phyloP scores from a whole-genome alignment of 1,284 basidiomycete genomes.

The Tilletia indica region DNA sequence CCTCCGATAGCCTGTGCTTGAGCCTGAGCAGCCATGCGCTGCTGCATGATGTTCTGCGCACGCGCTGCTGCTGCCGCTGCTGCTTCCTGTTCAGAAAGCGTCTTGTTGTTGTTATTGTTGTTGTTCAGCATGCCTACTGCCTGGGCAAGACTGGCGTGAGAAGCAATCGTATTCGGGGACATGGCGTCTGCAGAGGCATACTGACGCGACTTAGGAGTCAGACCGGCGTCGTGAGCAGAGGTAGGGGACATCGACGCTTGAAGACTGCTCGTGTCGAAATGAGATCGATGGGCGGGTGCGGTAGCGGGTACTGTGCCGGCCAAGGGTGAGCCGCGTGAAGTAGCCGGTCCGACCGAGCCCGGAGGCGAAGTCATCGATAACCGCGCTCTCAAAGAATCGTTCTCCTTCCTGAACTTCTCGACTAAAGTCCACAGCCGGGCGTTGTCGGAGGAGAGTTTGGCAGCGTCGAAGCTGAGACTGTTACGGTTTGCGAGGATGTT shows the following conservation, averaged over 20 bases:
- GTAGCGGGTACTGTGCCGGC: conserved; percentile 17
- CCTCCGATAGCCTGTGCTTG: conserved; percentile 32
- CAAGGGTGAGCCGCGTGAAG: conserved; percentile 26
- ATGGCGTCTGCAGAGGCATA: conserved; percentile 17
- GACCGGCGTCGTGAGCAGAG: neutral
- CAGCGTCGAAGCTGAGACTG: conserved; percentile 39
- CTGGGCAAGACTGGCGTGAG: conserved; percentile 19
- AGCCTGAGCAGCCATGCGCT: conserved; percentile 42
- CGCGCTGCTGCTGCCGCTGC: conserved; percentile 3
- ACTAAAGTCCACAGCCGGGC: conserved; percentile 50
- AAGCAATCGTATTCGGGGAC: neutral
- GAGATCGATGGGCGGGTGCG: neutral
- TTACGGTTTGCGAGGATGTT: conserved; percentile 46
- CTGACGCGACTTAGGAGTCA: neutral
- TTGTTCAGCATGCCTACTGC: conserved; percentile 19
- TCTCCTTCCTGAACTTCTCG: conserved; percentile 46
- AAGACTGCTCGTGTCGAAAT: neutral
- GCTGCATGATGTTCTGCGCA: conserved; percentile 39
- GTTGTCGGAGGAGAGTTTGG: conserved; percentile 46
- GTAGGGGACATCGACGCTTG: neutral
- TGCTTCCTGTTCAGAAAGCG: neutral
- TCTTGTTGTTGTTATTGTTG: conserved; percentile 21
- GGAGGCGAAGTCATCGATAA: conserved; percentile 17
- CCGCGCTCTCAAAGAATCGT: conserved; percentile 43
- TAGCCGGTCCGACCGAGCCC: neutral